Conservation (phyloP, 495 filamentous ascomycete genomes). For the Amniculicola lignicola region DNA sequence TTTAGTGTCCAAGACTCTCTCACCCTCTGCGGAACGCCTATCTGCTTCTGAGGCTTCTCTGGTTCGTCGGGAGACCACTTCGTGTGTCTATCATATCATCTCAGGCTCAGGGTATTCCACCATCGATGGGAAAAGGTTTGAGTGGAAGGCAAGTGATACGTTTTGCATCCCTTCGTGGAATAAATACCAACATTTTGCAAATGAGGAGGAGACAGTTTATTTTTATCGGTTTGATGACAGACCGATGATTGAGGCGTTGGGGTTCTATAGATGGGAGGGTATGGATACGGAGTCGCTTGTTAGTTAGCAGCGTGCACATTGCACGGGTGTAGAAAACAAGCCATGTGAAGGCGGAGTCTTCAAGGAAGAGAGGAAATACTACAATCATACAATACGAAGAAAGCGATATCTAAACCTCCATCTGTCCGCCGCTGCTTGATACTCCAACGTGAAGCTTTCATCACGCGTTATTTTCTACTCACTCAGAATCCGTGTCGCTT, state of each 20-base stretch:
- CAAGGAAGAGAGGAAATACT: no score
- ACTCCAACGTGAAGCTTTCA: no score
- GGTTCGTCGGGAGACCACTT: slow-evolving; percentile 42
- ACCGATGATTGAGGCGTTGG: slow-evolving; percentile 47
- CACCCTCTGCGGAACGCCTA: slow-evolving; percentile 44
- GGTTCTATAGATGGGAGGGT: slow-evolving; percentile 44
- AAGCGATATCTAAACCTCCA: no score
- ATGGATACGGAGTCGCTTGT: slow-evolving; percentile 39
- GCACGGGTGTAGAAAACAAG: no score
- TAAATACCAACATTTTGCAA: slow-evolving; percentile 46
- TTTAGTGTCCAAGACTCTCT: slow-evolving; percentile 40
- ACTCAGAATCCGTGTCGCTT: no score
- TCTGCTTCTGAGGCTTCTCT: slow-evolving; percentile 34
- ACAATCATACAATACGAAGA: no score
- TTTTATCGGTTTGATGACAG: slow-evolving; percentile 50
- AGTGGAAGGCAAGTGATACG: slow-evolving; percentile 46
- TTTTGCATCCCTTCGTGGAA: slow-evolving; percentile 49
- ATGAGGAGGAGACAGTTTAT: slow-evolving; percentile 42
- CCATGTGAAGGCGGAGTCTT: no score
- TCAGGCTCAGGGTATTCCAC: slow-evolving; percentile 40
- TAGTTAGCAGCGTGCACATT: neutral
- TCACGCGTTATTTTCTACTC: no score
- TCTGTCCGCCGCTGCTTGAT: no score
- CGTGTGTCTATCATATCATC: slow-evolving; percentile 47
- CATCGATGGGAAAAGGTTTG: slow-evolving; percentile 38